These are phyloP conservation scores for Ogataea dorogensis DNA, from an alignment of 805 yeast species.

Conservation along the genomic window DNA sequence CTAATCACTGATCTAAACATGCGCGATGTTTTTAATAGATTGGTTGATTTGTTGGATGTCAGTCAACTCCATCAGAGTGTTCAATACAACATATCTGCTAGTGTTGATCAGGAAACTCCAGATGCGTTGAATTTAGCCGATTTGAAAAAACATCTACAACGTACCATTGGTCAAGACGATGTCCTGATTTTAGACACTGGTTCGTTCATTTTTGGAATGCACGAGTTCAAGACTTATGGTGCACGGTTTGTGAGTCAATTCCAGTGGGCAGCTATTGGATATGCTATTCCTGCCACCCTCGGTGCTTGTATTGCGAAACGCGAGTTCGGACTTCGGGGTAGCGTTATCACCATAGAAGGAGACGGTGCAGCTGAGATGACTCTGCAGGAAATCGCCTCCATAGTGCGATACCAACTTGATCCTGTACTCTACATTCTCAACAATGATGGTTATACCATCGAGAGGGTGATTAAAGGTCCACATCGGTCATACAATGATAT, in stretches of 20 bases:
- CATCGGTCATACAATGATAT: conserved; percentile 50
- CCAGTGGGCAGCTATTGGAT: conserved; percentile 51
- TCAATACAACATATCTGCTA: not conserved
- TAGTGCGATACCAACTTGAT: conserved; percentile 38
- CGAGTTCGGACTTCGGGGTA: conserved; percentile 38
- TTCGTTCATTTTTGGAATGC: conserved; percentile 44
- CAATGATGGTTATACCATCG: conserved; percentile 53
- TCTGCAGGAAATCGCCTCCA: conserved; percentile 46
- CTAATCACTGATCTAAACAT: conserved; percentile 32
- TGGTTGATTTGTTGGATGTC: conserved; percentile 40
- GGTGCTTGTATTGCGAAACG: conserved; percentile 45
- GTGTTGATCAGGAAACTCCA: not conserved
- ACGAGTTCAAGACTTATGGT: conserved; percentile 38
- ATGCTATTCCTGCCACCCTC: conserved; percentile 50
- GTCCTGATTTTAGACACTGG: conserved; percentile 46
- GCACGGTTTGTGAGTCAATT: conserved; percentile 38
- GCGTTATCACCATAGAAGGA: conserved; percentile 48
- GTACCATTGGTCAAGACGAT: conserved; percentile 38
- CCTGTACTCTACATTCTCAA: conserved; percentile 47
- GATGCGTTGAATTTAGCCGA: conserved; percentile 34
- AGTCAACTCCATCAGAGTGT: conserved; percentile 12
- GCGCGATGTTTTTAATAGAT: conserved; percentile 31
- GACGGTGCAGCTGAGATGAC: conserved; percentile 60
- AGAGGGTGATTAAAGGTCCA: conserved; percentile 50
- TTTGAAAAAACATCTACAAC: conserved; percentile 37